Percentiles rank a stretch among this genome's conserved stretches.
Evolutionary conservation across 768 basidiomycete species (phyloP).

Genomic region (Termitomyces sp.): DNA sequence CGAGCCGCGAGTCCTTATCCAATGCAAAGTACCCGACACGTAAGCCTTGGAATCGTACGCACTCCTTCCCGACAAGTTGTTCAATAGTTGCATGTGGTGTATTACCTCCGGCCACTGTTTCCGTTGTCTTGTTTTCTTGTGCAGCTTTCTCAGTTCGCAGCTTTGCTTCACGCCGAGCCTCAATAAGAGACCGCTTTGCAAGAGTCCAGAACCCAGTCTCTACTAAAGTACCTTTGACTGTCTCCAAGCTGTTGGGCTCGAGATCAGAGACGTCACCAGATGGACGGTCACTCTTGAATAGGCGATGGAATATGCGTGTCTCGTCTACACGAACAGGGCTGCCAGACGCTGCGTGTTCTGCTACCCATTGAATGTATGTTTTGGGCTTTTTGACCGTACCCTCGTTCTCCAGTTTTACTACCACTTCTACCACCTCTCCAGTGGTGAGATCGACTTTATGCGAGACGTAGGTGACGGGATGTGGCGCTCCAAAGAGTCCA

Average conservation of each 20-base stretch:
- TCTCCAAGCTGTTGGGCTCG: slow-evolving; percentile 74
- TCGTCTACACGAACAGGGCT: slow-evolving; percentile 87
- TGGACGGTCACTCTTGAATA: slow-evolving; percentile 95
- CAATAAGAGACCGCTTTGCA: slow-evolving; percentile 58
- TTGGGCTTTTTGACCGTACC: slow-evolving; percentile 74
- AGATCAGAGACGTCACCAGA: slow-evolving; percentile 82
- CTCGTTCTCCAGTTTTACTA: slow-evolving; percentile 73
- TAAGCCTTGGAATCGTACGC: slow-evolving; percentile 93
- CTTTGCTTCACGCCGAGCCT: slow-evolving; percentile 62
- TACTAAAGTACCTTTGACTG: slow-evolving; percentile 75
- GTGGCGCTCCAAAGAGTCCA: slow-evolving; percentile 89
- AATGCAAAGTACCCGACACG: slow-evolving; percentile 93
- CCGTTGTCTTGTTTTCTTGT: slow-evolving; percentile 34
- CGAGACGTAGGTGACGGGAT: slow-evolving; percentile 90
- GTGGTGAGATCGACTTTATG: slow-evolving; percentile 71
- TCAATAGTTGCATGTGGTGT: slow-evolving; percentile 72
- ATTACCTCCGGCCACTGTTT: slow-evolving; percentile 31
- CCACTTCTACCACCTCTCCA: slow-evolving; percentile 73
- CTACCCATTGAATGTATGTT: slow-evolving; percentile 96
- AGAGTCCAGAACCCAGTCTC: slow-evolving; percentile 89
- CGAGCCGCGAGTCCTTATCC: slow-evolving; percentile 78
- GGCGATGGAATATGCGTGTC: slow-evolving; percentile 84
- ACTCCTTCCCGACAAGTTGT: slow-evolving; percentile 86
- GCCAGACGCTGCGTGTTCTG: slow-evolving; percentile 69
- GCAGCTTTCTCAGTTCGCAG: slow-evolving; percentile 57